A percentile compares a stretch with the other conserved stretches of the same genome.
phyloP scores from a whole-genome alignment of 1,139 yeast genomes.

The Geotrichum histeridarum region DNA sequence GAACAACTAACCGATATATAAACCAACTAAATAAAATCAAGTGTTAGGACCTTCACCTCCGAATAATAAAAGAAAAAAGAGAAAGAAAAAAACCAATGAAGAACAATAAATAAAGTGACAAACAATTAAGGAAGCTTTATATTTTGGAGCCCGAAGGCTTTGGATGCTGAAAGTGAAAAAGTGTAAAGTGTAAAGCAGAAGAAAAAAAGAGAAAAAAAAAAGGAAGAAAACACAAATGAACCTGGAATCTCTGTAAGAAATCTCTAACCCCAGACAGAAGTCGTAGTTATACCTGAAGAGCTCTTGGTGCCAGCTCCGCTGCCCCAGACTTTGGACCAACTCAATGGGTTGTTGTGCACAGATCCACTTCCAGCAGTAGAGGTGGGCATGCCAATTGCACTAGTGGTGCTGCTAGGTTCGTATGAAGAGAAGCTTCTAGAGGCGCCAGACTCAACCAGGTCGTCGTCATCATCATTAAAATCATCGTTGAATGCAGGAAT shows the following conservation, averaged over 20 bases:
- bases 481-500: constrained; percentile 3
- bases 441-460: not conserved
- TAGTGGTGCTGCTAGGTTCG: not conserved
- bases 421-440: not conserved
- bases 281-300: not conserved
- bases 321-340: constrained; percentile 18
- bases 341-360: not conserved
- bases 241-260: not conserved
- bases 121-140: not conserved
- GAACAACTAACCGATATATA: not conserved
- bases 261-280: constrained; percentile 14
- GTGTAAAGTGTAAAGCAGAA: constrained; percentile 1
- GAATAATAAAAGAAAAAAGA: not conserved
- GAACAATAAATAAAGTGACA: not conserved
- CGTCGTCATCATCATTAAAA: constrained; percentile 8
- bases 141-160: not conserved
- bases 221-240: not conserved
- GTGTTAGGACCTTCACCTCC: not conserved
- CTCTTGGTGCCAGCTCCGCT: not conserved
- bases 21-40: not conserved
- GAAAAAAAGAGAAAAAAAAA: not conserved
- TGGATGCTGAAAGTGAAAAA: not conserved
- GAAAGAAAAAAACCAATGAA: not conserved
- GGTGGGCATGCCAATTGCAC: constrained; percentile 2
- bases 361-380: not conserved